Conservation (phyloP, 371 early-diverging fungal species). For the Mortierella sp. region DNA sequence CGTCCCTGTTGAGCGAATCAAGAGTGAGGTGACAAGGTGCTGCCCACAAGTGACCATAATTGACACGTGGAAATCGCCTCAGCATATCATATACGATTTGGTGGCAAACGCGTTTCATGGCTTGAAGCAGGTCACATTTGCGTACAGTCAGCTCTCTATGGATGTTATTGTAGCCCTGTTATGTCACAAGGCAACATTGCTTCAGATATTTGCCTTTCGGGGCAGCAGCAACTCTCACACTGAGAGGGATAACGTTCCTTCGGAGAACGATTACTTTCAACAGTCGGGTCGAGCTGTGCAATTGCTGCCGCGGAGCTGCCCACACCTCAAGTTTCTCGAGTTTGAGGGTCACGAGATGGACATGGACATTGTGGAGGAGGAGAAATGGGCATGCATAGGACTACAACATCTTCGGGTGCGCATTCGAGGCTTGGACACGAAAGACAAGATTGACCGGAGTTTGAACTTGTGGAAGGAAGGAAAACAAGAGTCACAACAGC, state of each 20-base stretch:
- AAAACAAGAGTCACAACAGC: neutral
- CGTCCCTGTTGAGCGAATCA: conserved; percentile 24
- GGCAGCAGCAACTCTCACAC: conserved; percentile 64
- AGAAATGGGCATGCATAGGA: conserved; percentile 14
- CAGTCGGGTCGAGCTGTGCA: conserved; percentile 5
- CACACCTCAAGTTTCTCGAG: neutral
- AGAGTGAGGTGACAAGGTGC: conserved; percentile 15
- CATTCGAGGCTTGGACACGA: conserved; percentile 25
- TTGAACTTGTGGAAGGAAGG: conserved; percentile 19
- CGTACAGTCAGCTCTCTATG: conserved; percentile 14
- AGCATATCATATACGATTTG: conserved; percentile 8
- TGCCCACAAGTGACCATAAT: conserved; percentile 17
- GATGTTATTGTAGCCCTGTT: conserved; percentile 16
- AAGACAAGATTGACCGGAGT: conserved; percentile 20
- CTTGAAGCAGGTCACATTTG: neutral
- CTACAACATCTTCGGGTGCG: conserved; percentile 12
- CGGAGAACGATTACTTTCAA: neutral
- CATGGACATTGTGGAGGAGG: conserved; percentile 24
- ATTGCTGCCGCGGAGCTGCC: conserved; percentile 5
- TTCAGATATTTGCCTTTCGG: conserved; percentile 22
- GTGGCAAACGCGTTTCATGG: conserved; percentile 15
- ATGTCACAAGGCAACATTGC: conserved; percentile 14
- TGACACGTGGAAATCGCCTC: conserved; percentile 10
- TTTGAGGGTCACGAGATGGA: conserved; percentile 13
- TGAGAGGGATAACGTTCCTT: conserved; percentile 8